Conservation (phyloP, 1,139 yeast genomes). For the Sugiyamaella grinbergsii region DNA sequence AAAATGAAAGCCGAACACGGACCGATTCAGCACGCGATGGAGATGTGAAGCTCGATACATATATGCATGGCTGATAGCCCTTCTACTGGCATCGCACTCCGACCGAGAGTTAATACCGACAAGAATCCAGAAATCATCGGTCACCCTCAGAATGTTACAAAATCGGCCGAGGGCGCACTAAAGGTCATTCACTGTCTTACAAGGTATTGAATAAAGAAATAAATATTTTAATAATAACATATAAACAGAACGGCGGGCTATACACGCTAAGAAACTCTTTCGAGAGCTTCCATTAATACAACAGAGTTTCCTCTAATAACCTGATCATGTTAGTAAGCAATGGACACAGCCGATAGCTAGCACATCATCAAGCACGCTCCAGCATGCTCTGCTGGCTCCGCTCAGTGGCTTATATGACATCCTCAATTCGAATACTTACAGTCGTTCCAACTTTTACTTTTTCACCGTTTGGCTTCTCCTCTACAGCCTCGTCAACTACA, state of each 20-base stretch:
- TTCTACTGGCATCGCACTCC: too few species aligned
- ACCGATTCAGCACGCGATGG: too few species aligned
- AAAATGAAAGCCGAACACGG: background rate
- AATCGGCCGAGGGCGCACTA: too few species aligned
- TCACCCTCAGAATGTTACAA: too few species aligned
- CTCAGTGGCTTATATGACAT: background rate
- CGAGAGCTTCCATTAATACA: slow-evolving; percentile 45
- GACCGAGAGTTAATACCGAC: too few species aligned
- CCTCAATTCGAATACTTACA: slow-evolving; percentile 45
- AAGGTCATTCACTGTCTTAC: too few species aligned
- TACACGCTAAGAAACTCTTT: slow-evolving; percentile 32
- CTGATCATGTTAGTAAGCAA: slow-evolving; percentile 23
- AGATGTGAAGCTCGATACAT: too few species aligned
- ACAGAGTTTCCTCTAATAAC: slow-evolving; percentile 50
- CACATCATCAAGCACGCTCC: too few species aligned
- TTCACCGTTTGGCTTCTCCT: slow-evolving; percentile 55
- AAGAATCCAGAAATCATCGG: too few species aligned
- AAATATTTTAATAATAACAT: background rate
- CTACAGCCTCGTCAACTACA: slow-evolving; percentile 73
- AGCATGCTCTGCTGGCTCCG: too few species aligned
- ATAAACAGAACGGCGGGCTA: background rate
- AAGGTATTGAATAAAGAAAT: background rate
- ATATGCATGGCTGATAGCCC: too few species aligned
- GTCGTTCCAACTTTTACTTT: slow-evolving; percentile 57
- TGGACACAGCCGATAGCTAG: too few species aligned